Evolutionary conservation across 208 protist genomes (phyloP).

Genomic region (Jaenimonas drosophilae): DNA sequence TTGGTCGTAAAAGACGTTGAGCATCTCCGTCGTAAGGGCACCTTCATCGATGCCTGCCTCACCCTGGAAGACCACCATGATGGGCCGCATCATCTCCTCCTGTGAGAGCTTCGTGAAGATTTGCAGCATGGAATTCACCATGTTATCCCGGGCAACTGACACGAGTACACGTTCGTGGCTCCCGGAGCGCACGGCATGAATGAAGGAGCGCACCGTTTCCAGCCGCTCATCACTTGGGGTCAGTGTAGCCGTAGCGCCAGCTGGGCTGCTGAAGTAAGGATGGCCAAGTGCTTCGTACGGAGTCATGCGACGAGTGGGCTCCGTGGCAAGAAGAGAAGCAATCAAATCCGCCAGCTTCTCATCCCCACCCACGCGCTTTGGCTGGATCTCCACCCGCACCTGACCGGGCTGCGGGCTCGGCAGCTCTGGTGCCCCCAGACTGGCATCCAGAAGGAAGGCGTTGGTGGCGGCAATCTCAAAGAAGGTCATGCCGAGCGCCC

Average conservation of each 20-base stretch:
- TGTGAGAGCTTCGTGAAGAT: constrained; percentile 32
- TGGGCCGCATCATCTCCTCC: constrained; percentile 26
- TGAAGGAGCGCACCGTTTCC: constrained; percentile 48
- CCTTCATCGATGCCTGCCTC: constrained; percentile 64
- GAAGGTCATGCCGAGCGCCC: constrained; percentile 47
- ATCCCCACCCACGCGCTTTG: constrained; percentile 35
- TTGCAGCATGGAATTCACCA: constrained; percentile 50
- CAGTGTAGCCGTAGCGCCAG: constrained; percentile 12
- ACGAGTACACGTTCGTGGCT: constrained; percentile 29
- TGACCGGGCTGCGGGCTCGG: constrained; percentile 22
- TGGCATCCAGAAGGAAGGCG: constrained; percentile 27
- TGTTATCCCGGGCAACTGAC: constrained; percentile 43
- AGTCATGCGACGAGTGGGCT: constrained; percentile 17
- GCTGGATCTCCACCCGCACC: constrained; percentile 19
- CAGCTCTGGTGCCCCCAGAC: constrained; percentile 14
- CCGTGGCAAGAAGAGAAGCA: constrained; percentile 15
- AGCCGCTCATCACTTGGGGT: constrained; percentile 41
- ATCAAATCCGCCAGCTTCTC: constrained; percentile 51
- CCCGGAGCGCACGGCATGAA: constrained; percentile 33
- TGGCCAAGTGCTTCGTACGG: constrained; percentile 44
- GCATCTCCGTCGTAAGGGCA: constrained; percentile 59
- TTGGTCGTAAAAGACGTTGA: constrained; percentile 63
- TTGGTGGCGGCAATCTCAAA: constrained; percentile 42
- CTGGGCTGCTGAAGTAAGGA: constrained; percentile 47
- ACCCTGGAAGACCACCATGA: constrained; percentile 69